Base-by-base conservation (phyloP, 2,329 filamentous ascomycete species). In the Xylariaceae sp. region DNA sequence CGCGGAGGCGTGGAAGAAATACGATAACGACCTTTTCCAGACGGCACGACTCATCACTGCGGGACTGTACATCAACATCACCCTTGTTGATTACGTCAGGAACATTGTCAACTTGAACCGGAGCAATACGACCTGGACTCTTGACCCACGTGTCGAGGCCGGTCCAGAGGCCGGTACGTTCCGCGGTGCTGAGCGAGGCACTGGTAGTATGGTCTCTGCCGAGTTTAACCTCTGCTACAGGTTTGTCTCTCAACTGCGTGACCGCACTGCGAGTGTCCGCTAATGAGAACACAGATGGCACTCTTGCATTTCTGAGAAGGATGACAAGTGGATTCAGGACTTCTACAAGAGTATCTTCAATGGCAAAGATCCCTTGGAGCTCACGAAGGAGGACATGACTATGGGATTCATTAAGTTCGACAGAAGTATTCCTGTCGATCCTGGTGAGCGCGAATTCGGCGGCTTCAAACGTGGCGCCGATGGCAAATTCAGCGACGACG, bases 141-240 rank as follows among this genome's bases (percentile, higher is more conserved):
- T 95, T 31, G 89, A 94, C 62, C 90, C 89, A 1, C 80, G 90
- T 19, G 79, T 82, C 12, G 82, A 88, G 60, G 87, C 86, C 69
- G 84, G 80, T 38, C 78, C 78, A 1, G 69, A 76, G 3, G 73
- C 69, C 0, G 77, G 75, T 57, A 84, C 76, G 9, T 75, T 77
- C 31, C 69, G 79, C 2, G 80, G 82, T 1, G 81, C 87, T 0
- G 83, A 88, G 42, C 78, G 84, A 19, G 90, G 89, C 40, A 82
- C 88, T 0, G 90, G 90, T 46, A 95, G 94, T 63, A 84, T 88
- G 58, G 89, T 93, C 5, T 93, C 89, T 0, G 89, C 88, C 3
- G 90, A 96, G 72, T 96, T 96, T 76, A 95, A 94, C 65, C 77
- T 96, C 10, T 87, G 88, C 60, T 95, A 96, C 69, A 80, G 90